Evolutionary conservation across 164 flowering plant genomes (phyloP), one percentile per base, ranked within the genome.

Genomic region (Aristolochia californica): DNA sequence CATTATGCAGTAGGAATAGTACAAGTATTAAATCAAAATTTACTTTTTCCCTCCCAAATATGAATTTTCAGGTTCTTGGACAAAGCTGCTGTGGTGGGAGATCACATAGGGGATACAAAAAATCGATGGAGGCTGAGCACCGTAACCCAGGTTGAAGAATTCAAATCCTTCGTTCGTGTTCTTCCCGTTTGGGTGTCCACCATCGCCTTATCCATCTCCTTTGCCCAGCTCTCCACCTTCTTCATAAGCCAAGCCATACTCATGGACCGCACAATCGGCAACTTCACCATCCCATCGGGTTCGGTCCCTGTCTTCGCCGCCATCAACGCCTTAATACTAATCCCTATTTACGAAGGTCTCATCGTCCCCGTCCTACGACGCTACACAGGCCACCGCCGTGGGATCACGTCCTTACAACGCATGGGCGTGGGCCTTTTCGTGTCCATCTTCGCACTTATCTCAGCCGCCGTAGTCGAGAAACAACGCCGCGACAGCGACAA

Each of bases 141-240:
- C 0, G 80, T 84, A 1, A 83, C 85, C 0, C 88, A 87, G 74
- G 89, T 87, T 0, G 91, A 87, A 68, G 89, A 84, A 60, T 64
- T 77, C 60, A 87, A 87, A 56, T 74, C 64, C 56, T 72, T 81
- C 61, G 12, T 81, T 2, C 56, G 85, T 59, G 61, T 81, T 26
- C 72, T 84, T 14, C 91, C 91, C 0, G 47, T 87, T 0, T 81
- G 88, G 87, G 86, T 83, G 2, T 64, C 84, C 45, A 83, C 88
- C 51, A 81, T 84, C n/a, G 87, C 83, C 0, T 75, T 84, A n/a
- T 52, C 85, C 53, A 68, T 83, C 62, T 78, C 87, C 2, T 80
- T 79, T 55, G 56, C 85, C 0, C 91, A 80, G 45, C 60, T 80
- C 65, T 75, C 84, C 16, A 83, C 91, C 53, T 83, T 81, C 77